Percentiles rank a stretch among this genome's conserved stretches.
These are phyloP conservation scores for Wickerhamomyces xylosicus DNA, from an alignment of 805 yeast genomes.

Conservation along the genomic window DNA sequence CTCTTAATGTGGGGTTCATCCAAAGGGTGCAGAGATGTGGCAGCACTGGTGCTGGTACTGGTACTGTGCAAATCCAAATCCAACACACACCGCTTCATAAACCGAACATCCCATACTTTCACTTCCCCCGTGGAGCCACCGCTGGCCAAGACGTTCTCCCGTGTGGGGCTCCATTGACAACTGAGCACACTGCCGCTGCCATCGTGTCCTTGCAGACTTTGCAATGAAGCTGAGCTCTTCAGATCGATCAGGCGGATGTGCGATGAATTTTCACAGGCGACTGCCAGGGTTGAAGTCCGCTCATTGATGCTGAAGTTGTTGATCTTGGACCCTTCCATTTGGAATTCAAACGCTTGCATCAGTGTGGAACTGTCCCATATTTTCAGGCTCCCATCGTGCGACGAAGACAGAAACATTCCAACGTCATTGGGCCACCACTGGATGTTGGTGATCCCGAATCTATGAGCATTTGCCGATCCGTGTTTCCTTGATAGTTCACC, in stretches of 20 bases:
- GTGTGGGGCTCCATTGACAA: conserved; percentile 68
- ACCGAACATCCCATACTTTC: conserved; percentile 77
- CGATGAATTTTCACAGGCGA: conserved; percentile 63
- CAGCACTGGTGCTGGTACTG: conserved; percentile 15
- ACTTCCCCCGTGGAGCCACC: conserved; percentile 80
- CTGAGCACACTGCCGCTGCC: conserved; percentile 39
- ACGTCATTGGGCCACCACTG: conserved; percentile 88
- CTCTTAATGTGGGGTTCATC: too few relatives aligned
- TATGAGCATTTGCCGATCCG: conserved; percentile 35
- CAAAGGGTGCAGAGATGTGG: too few relatives aligned
- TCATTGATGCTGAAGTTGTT: conserved; percentile 54
- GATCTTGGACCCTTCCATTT: conserved; percentile 45
- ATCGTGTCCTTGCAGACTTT: conserved; percentile 46
- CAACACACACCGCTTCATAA: conserved; percentile 52
- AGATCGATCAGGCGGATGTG: conserved; percentile 63
- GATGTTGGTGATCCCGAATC: conserved; percentile 61
- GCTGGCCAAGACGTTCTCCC: conserved; percentile 52
- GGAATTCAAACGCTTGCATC: conserved; percentile 57
- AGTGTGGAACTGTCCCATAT: conserved; percentile 73
- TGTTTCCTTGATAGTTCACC: conserved; percentile 12
- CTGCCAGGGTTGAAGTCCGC: conserved; percentile 46
- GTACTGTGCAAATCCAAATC: conserved; percentile 49
- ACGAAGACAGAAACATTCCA: conserved; percentile 76
- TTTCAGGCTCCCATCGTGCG: conserved; percentile 68
- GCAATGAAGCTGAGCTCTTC: conserved; percentile 63